Percentiles rank a stretch among this genome's conserved stretches.
Evolutionary conservation across 495 filamentous ascomycete genomes (phyloP).

Genomic region (Thermochaetoides thermophila): DNA sequence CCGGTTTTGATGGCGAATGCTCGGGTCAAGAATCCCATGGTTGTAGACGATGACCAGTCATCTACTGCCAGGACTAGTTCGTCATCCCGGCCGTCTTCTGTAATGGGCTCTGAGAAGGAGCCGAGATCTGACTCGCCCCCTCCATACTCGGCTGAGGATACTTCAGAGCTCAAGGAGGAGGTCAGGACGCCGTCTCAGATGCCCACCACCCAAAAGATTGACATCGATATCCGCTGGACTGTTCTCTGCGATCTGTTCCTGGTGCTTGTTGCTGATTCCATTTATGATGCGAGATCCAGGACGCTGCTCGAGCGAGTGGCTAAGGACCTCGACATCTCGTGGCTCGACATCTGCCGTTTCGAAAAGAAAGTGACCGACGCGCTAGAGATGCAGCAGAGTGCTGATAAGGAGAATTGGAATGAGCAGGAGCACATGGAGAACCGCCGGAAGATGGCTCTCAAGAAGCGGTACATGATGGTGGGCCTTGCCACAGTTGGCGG

Average conservation of each 20-base stretch:
- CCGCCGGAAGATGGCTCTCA: constrained; percentile 64
- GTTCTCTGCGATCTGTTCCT: constrained; percentile 95
- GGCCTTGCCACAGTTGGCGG: constrained; percentile 93
- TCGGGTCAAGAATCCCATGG: constrained; percentile 85
- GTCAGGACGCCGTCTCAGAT: constrained; percentile 72
- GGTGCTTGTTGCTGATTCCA: constrained; percentile 82
- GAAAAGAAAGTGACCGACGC: constrained; percentile 97
- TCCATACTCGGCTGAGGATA: constrained; percentile 53
- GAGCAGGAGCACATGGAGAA: constrained; percentile 89
- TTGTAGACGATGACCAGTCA: constrained; percentile 15
- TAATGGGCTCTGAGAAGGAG: constrained; percentile 21
- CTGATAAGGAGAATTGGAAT: constrained; percentile 92
- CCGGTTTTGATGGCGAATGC: constrained; percentile 84
- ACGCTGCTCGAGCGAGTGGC: constrained; percentile 74
- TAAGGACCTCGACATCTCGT: constrained; percentile 60
- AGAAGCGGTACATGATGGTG: constrained; percentile 82
- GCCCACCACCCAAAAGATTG: constrained; percentile 64
- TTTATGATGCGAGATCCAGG: constrained; percentile 84
- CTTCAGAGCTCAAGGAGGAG: constrained; percentile 49
- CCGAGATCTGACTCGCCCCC: constrained; percentile 51
- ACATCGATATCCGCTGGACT: constrained; percentile 96
- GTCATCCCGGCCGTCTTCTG: constrained; percentile 12
- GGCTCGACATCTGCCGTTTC: constrained; percentile 90
- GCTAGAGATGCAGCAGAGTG: constrained; percentile 88
- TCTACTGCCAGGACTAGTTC: constrained; percentile 4